Conservation (phyloP, 805 yeast genomes). For the Peterozyma xylosa region DNA sequence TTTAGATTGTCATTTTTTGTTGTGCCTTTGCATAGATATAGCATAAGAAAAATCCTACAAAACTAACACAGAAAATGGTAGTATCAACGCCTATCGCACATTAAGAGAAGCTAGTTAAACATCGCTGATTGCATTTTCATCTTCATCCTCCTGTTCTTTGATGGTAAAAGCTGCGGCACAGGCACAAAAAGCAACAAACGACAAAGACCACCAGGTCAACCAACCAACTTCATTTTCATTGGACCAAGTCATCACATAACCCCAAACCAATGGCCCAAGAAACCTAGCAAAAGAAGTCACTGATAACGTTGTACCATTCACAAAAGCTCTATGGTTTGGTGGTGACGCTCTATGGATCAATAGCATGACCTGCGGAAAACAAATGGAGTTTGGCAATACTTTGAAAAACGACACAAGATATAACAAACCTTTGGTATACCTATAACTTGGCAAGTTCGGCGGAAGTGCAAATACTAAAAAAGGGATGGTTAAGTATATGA, state of each 20-base stretch:
- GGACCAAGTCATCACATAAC: conserved; percentile 18
- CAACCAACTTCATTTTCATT: conserved; percentile 5
- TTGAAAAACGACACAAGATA: conserved; percentile 22
- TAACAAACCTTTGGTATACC: conserved; percentile 4
- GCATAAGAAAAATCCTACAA: no score
- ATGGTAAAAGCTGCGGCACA: conserved; percentile 3
- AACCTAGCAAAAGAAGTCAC: conserved; percentile 47
- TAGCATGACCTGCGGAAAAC: conserved; percentile 45
- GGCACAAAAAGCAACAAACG: conserved; percentile 1
- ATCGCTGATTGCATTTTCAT: neutral
- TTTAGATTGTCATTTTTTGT: no score
- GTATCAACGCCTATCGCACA: no score
- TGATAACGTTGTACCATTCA: conserved; percentile 53
- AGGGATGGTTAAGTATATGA: conserved; percentile 39
- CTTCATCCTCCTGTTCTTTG: conserved; percentile 1
- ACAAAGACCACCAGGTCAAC: conserved; percentile 11
- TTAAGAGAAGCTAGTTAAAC: neutral
- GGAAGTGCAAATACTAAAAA: conserved; percentile 35
- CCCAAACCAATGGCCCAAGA: conserved; percentile 53
- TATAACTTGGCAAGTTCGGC: conserved; percentile 5
- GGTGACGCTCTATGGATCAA: conserved; percentile 49
- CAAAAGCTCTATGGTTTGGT: conserved; percentile 46
- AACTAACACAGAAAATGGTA: no score
- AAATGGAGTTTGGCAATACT: conserved; percentile 31
- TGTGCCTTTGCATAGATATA: no score